Evolutionary conservation across 2,329 filamentous ascomycete species (phyloP), one percentile per base, ranked within the genome.

Genomic region (Sporothrix mexicana): DNA sequence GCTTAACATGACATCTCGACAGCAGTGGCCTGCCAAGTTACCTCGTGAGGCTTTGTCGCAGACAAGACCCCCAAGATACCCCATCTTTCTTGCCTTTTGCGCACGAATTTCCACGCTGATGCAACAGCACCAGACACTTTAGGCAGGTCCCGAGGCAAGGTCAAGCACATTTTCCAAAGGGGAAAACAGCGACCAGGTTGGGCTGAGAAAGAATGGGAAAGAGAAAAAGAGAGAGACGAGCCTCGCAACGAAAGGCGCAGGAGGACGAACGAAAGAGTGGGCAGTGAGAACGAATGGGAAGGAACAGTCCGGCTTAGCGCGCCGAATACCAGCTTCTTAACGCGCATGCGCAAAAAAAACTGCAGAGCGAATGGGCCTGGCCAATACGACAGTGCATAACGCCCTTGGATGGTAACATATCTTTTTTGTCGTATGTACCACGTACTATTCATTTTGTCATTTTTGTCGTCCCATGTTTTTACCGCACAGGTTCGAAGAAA

Each of bases 51-150:
- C 43, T 12, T 66, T 23, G 59, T 36, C 43, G 36, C 36, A 20
- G 15, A 10, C 8, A 30, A 23, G 41, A 10, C 20, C 20, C 62
- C 20, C 43, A 13, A 30, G 12, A 67, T 30, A 30, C 41, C 43
- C 62, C 62, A 51, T 68, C 12, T 25, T 25, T 36, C 23, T n/a
- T 12, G 0, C 43, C 20, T 67, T 67, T 49, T 43, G 43, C 17
- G 47, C 66, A 69, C 47, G 25, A 55, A 15, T 55, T 30, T 53
- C 66, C 66, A 69, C 66, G 68, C 55, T 61, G 69, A 71, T 71
- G 69, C 69, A 71, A 64, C 69, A 62, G 55, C 69, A 25, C 69
- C 69, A 70, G 17, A 71, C 55, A 62, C 51, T 64, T 71, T 71
- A 71, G 69, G 69, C 69, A 71, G 69, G 69, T 71, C 43, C 51